Evolutionary conservation across 2,329 filamentous ascomycete species (phyloP).

Genomic region (Scedosporium boydii): DNA sequence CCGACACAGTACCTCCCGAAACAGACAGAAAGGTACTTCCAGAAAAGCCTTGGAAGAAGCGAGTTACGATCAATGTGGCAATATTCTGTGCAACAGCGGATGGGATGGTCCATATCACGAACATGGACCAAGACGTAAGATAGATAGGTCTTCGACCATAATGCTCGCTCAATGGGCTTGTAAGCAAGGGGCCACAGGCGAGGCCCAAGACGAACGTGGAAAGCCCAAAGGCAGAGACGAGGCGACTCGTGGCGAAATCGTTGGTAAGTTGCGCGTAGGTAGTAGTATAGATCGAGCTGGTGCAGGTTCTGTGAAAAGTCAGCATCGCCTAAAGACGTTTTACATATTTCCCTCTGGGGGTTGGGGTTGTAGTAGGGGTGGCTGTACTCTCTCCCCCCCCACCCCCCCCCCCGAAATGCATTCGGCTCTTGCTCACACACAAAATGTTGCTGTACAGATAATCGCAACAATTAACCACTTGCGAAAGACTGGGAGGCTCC

Average conservation of each 20-base stretch:
- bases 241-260: constrained; percentile 62
- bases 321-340: too few relatives aligned
- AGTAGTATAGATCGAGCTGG: constrained; percentile 80
- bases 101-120: constrained; percentile 72
- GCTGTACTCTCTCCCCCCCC: too few relatives aligned
- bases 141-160: constrained; percentile 79
- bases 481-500: too few relatives aligned
- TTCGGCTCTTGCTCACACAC: too few relatives aligned
- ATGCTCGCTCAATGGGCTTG: constrained; percentile 62
- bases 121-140: constrained; percentile 61
- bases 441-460: too few relatives aligned
- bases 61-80: constrained; percentile 64
- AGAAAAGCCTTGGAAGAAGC: constrained; percentile 68
- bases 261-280: constrained; percentile 69
- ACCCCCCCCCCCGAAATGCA: too few relatives aligned
- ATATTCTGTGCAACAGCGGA: constrained; percentile 75
- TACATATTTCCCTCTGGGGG: too few relatives aligned
- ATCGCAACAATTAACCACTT: too few relatives aligned
- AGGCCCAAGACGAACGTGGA: constrained; percentile 75
- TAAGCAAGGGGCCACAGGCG: constrained; percentile 51
- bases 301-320: constrained; percentile 52
- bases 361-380: too few relatives aligned
- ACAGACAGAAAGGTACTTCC: constrained; percentile 63
- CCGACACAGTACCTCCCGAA: constrained; percentile 76
- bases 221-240: constrained; percentile 71